Evolutionary conservation across 2,329 filamentous ascomycete genomes (phyloP).

Genomic region (Pseudocercospora eumusae): DNA sequence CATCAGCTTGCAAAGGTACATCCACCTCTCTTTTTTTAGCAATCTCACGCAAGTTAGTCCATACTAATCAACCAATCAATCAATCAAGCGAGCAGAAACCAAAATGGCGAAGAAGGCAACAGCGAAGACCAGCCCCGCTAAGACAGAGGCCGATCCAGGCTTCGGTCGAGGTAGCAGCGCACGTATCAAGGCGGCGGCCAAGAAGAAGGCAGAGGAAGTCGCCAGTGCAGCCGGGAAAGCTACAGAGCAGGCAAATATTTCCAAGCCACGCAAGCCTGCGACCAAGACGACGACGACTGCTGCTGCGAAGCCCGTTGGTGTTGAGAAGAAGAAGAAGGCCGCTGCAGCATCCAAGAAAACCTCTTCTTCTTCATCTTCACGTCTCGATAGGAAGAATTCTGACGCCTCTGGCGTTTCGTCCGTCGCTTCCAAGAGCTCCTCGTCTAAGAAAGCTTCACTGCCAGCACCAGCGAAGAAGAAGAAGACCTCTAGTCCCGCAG

Average conservation of each 20-base stretch:
- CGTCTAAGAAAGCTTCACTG: background rate
- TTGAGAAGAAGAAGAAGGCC: background rate
- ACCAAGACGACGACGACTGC: constrained; percentile 5
- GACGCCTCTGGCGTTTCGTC: too few relatives aligned
- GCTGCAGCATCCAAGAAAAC: background rate
- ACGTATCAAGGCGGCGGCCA: constrained; percentile 1
- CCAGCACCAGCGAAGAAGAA: background rate
- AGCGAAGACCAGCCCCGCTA: background rate
- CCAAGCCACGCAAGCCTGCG: constrained; percentile 8
- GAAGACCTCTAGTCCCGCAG: background rate
- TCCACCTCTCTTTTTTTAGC: background rate
- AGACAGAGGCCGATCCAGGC: background rate
- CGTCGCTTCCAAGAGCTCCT: background rate
- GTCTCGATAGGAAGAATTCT: too few relatives aligned
- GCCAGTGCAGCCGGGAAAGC: background rate
- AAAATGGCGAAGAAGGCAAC: background rate
- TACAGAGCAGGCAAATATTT: constrained; percentile 1
- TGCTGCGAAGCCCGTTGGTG: background rate
- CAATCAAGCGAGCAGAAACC: background rate
- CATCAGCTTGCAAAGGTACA: background rate
- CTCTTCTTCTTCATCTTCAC: too few relatives aligned
- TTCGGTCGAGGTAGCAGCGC: background rate
- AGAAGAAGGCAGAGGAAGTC: constrained; percentile 8
- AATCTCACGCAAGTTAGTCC: background rate
- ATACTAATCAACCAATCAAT: background rate